Base-by-base conservation (phyloP, 495 filamentous ascomycete genomes). In the Paragyromitra xinjiangensis region DNA sequence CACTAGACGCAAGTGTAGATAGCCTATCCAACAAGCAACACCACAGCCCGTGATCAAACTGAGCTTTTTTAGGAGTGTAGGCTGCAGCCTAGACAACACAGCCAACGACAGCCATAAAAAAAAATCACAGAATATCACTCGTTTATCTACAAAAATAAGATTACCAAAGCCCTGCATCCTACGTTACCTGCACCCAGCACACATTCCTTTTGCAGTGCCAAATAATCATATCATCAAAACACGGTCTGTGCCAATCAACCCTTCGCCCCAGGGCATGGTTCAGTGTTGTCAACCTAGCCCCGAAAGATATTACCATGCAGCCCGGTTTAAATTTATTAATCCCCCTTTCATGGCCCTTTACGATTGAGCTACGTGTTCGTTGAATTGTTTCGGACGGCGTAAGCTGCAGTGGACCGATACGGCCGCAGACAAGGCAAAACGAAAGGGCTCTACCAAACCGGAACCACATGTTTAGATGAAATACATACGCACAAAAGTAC, bases 121-220 rank as follows among this genome's bases (percentile, higher is more conserved):
- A 8, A 3, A 22, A 50, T 71, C 68, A 71, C 16, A n/a, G 12
- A 1, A 37, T 48, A 62, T 71, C 68, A 71, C 68, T 71, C 68
- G 56, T 2, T 26, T 37, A 9, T 3, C 29, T 19, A 19, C 24
- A 12, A 69, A n/a, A 45, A 48, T 29, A 37, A 9, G n/a, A 45
- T 29, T 3, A 8, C 19, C 7, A 42, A 42, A 26, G 9, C 16
- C 65, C 12, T 51, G 51, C 64, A 48, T 22, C 37, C 44, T 16
- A 34, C 3, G 14, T 50, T n/a, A 24, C 45, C 14, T n/a, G 24
- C 2, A 12, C 1, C 24, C 59, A 24, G 12, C 9, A 9, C 19
- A 45, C 50, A 45, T 45, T 45, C 34, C 19, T 69, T 61, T 68
- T 53, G 5, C 22, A 19, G 16, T 16, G 3, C 24, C 29, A 22